Evolutionary conservation across 768 basidiomycete genomes (phyloP), one percentile per base, ranked within the genome.

Genomic region (Dendrothele bispora): DNA sequence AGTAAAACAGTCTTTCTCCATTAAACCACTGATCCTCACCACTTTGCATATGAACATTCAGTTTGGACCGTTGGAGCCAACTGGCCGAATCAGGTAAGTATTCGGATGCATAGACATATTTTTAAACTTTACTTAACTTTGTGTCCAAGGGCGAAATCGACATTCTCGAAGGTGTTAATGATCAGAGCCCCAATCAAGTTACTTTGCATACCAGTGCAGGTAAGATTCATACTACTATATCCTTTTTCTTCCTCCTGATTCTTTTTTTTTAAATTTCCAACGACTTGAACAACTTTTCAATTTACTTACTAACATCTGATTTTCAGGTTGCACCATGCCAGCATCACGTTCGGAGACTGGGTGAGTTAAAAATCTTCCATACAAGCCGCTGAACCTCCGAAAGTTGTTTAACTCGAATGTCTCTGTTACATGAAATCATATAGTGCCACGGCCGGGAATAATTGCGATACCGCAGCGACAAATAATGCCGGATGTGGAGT

Each of bases 401-500:
- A 39, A 36, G 22, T 8, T 22, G 24, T 50, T 18, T 35, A 28
- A 26, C 22, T 20, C 27, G 32, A 35, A 25, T 44, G 11, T 36
- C 30, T 24, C n/a, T n/a, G n/a, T n/a, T n/a, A n/a, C n/a, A n/a
- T n/a, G n/a, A n/a, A n/a, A n/a, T n/a, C n/a, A 18, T 15, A 12
- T 30, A 78, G 76, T 15, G 72, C 62, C 0, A 25, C 73, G 2
- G 41, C 48, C 4, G 63, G 63, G 12, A 67, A 62, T 7, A 55
- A 68, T 48, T 77, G 75, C 56, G 62, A 75, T 50, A 52, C 68
- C 17, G 36, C 51, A 12, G 61, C 61, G 11, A 72, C 75, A 54
- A 66, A 52, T n/a, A 81, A 81, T 53, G 52, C 67, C 1, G 80
- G 80, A 0, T 83, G 82, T 50, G 76, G 75, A 5, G 72, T 76